Percentiles rank a stretch among this genome's conserved stretches.
phyloP scores from a whole-genome alignment of 139 green algal species.

The Pleodorina starrii region DNA sequence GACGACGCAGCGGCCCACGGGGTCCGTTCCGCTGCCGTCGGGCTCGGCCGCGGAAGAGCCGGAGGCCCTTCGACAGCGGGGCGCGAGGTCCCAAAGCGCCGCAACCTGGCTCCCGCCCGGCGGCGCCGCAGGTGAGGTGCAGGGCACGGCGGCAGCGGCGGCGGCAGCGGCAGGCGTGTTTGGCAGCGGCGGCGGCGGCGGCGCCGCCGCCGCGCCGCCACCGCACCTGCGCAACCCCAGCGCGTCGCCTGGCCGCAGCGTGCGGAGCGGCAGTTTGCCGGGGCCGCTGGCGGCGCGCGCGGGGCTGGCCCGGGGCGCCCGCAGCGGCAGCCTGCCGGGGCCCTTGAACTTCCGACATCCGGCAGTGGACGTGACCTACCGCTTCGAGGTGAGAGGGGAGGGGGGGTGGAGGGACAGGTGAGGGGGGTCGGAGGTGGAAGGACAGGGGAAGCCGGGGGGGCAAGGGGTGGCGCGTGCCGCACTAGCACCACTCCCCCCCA shows the following conservation, averaged over 20 bases:
- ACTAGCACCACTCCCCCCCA: too few relatives aligned
- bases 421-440: too few relatives aligned
- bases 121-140: not conserved
- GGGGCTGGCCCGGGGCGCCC: not conserved
- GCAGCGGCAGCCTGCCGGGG: slow-evolving; percentile 38
- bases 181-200: not conserved
- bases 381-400: slow-evolving; percentile 46
- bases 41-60: not conserved
- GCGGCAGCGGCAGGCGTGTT: too few relatives aligned
- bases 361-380: slow-evolving; percentile 4
- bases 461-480: too few relatives aligned
- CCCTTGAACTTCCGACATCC: slow-evolving; percentile 5
- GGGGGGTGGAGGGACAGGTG: too few relatives aligned
- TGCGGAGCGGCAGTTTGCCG: slow-evolving; percentile 15
- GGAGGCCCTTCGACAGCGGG: too few relatives aligned
- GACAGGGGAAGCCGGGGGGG: too few relatives aligned
- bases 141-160: not conserved
- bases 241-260: not conserved
- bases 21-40: not conserved
- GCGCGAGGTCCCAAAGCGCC: not conserved
- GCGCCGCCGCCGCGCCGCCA: not conserved
- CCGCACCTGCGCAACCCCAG: not conserved
- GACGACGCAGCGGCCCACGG: not conserved
- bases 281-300: slow-evolving; percentile 29
- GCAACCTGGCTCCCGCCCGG: not conserved